A percentile compares a stretch with the other conserved stretches of the same genome.
Evolutionary conservation across 805 yeast species (phyloP).

Genomic region (Cyberlindnera bimundalis): DNA sequence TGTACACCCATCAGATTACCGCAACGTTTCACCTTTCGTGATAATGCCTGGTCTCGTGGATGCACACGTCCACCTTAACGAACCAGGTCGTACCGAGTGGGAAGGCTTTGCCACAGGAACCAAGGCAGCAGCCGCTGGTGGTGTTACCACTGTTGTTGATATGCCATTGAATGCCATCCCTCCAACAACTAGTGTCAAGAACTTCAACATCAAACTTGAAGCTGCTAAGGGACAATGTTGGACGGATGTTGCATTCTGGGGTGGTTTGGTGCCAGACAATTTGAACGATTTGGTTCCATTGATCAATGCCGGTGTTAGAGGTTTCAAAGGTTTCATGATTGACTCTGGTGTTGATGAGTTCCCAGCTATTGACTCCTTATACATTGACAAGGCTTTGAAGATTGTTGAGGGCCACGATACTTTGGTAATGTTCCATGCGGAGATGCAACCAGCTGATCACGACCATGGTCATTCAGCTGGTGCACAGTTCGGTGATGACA

Average conservation of each 20-base stretch:
- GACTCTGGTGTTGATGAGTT: conserved; percentile 97
- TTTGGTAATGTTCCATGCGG: conserved; percentile 89
- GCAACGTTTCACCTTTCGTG: conserved; percentile 58
- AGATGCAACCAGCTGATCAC: conserved; percentile 55
- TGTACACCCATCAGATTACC: conserved; percentile 38
- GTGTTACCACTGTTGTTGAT: conserved; percentile 92
- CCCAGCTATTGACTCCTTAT: conserved; percentile 68
- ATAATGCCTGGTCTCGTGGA: conserved; percentile 91
- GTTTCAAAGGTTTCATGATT: conserved; percentile 89
- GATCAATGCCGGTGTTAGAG: conserved; percentile 83
- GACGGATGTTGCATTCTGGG: conserved; percentile 97
- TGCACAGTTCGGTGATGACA: conserved; percentile 7
- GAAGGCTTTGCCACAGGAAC: conserved; percentile 98
- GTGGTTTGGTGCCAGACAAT: conserved; percentile 85
- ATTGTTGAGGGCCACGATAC: conserved; percentile 61
- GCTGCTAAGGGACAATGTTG: conserved; percentile 83
- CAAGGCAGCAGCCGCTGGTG: conserved; percentile 91
- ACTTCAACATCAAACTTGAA: conserved; percentile 66
- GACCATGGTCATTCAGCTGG: conserved; percentile 28
- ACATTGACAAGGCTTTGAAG: conserved; percentile 66
- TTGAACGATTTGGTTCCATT: conserved; percentile 66
- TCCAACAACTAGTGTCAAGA: conserved; percentile 83
- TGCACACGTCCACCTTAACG: conserved; percentile 91
- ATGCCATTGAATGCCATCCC: conserved; percentile 97
- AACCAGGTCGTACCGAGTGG: conserved; percentile 98